Conservation (phyloP, 805 yeast species). For the Metschnikowia colocasiae region DNA sequence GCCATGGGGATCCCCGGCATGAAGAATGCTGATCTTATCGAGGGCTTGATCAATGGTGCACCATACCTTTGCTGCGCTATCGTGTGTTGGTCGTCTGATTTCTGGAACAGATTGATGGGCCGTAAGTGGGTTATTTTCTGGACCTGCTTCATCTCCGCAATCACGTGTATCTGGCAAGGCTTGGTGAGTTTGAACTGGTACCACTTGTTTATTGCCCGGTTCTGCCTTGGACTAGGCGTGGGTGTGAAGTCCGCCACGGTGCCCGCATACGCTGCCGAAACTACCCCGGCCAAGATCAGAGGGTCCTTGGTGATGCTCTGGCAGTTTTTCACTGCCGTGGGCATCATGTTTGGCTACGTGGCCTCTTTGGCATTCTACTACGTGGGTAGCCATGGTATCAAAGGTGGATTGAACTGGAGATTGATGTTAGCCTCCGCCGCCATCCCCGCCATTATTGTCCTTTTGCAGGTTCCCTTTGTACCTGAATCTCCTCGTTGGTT, state of each 20-base stretch:
- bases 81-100: slow-evolving; percentile 60
- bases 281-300: slow-evolving; percentile 46
- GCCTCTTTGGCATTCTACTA: slow-evolving; percentile 56
- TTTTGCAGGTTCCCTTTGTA: slow-evolving; percentile 47
- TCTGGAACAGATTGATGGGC: slow-evolving; percentile 49
- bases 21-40: slow-evolving; percentile 50
- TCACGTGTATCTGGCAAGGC: slow-evolving; percentile 67
- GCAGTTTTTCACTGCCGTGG: slow-evolving; percentile 75
- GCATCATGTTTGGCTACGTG: slow-evolving; percentile 65
- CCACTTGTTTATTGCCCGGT: slow-evolving; percentile 57
- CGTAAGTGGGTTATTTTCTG: slow-evolving; percentile 59
- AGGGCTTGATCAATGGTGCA: slow-evolving; percentile 61
- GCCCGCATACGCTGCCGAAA: slow-evolving; percentile 46
- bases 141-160: slow-evolving; percentile 55
- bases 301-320: slow-evolving; percentile 69
- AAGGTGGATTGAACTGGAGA: slow-evolving; percentile 54
- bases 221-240: slow-evolving; percentile 59
- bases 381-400: slow-evolving; percentile 45
- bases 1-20: slow-evolving; percentile 45
- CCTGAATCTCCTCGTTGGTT: slow-evolving; percentile 76
- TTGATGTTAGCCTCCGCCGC: slow-evolving; percentile 62
- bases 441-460: slow-evolving; percentile 52
- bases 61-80: slow-evolving; percentile 62
- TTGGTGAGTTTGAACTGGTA: slow-evolving; percentile 54
- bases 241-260: slow-evolving; percentile 67